Conservation (phyloP, 768 basidiomycete species). For the Suillus subaureus region DNA sequence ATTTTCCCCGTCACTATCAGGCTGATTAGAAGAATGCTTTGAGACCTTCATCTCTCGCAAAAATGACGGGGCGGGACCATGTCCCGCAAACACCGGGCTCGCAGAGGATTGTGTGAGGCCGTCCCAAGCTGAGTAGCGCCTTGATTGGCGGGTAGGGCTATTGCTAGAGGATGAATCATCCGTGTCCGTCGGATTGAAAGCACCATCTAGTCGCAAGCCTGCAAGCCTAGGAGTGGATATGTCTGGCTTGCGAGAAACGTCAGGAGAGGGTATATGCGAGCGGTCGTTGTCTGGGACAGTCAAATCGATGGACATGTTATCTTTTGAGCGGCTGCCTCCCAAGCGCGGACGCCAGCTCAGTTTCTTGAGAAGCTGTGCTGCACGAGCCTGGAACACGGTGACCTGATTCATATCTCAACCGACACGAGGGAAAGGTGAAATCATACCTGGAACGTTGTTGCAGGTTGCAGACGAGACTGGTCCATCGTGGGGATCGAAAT, state of each 20-base stretch:
- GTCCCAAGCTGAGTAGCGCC: slow-evolving; percentile 29
- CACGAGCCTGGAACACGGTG: slow-evolving; percentile 28
- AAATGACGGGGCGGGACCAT: slow-evolving; percentile 14
- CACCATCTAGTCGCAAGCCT: slow-evolving; percentile 25
- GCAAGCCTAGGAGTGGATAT: slow-evolving; percentile 19
- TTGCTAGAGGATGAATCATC: slow-evolving; percentile 34
- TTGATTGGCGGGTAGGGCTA: slow-evolving; percentile 21
- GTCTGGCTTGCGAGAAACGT: slow-evolving; percentile 31
- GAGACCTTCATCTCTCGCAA: slow-evolving; percentile 15
- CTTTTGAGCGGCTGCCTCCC: slow-evolving; percentile 29
- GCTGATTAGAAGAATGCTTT: not conserved
- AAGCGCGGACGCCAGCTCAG: slow-evolving; percentile 39
- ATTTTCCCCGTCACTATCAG: slow-evolving; percentile 7
- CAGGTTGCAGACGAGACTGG: slow-evolving; percentile 25
- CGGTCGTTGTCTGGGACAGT: slow-evolving; percentile 28
- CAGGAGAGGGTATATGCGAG: slow-evolving; percentile 36
- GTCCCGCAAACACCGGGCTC: slow-evolving; percentile 16
- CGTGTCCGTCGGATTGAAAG: slow-evolving; percentile 29
- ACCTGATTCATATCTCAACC: slow-evolving; percentile 19
- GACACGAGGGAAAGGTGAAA: not conserved
- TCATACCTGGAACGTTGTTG: slow-evolving; percentile 32
- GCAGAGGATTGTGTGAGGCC: slow-evolving; percentile 10
- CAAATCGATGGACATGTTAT: slow-evolving; percentile 26
- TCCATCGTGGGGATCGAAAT: slow-evolving; percentile 30
- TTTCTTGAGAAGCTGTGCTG: slow-evolving; percentile 43